Percentiles rank a stretch among this genome's conserved stretches.
phyloP scores from a whole-genome alignment of 345 rosid genomes.

The Corchorus capsularis region DNA sequence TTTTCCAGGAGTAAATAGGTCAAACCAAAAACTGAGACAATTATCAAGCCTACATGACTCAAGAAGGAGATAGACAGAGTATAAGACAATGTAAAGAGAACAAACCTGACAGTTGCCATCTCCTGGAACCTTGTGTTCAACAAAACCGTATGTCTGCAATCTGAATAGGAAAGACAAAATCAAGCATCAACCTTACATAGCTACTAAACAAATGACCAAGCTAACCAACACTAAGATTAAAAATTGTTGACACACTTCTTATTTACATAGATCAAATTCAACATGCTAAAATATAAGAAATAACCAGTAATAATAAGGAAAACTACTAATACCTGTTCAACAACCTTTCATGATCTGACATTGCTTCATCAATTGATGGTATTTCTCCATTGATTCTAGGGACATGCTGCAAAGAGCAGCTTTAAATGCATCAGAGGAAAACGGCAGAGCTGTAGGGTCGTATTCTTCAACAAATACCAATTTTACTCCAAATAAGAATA shows the following conservation, averaged over 20 bases:
- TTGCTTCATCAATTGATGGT: slow-evolving; percentile 89
- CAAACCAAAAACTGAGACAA: slow-evolving; percentile 23
- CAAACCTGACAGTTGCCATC: slow-evolving; percentile 86
- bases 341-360: slow-evolving; percentile 94
- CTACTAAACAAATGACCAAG: not conserved
- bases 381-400: slow-evolving; percentile 94
- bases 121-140: slow-evolving; percentile 69
- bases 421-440: slow-evolving; percentile 15
- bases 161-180: slow-evolving; percentile 30
- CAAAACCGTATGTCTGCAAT: slow-evolving; percentile 54
- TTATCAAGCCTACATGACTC: no score
- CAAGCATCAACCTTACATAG: not conserved
- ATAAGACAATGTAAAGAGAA: slow-evolving; percentile 11
- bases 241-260: not conserved
- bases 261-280: slow-evolving; percentile 10
- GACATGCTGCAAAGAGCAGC: slow-evolving; percentile 59
- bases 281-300: not conserved
- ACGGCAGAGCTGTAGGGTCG: not conserved
- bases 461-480: not conserved
- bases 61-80: not conserved
- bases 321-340: slow-evolving; percentile 53
- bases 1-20: slow-evolving; percentile 27
- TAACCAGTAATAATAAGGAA: not conserved
- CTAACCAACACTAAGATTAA: not conserved
- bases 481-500: slow-evolving; percentile 6